Percentiles rank a stretch among this genome's conserved stretches.
Conservation (phyloP, 2,329 filamentous ascomycete species). For the Xylaria sp. region DNA sequence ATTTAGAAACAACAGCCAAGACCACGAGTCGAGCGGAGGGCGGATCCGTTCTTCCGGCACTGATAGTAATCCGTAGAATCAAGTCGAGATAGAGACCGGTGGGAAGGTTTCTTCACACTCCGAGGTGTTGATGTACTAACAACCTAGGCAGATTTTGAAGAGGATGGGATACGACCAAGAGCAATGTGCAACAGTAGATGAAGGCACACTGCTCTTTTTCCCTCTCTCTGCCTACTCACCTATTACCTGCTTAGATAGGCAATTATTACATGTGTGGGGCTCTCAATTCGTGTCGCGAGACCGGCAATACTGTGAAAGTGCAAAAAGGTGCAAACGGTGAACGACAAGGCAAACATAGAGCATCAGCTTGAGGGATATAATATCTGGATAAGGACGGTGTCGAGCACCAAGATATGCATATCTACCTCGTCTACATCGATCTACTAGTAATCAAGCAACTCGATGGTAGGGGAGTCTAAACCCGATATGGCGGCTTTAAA, state of each 20-base stretch:
- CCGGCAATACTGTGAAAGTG: slow-evolving; percentile 8
- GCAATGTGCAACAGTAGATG: not conserved
- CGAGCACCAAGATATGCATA: not conserved
- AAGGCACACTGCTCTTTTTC: not conserved
- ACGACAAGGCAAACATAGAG: slow-evolving; percentile 6
- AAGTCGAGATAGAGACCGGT: not conserved
- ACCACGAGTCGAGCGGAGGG: not conserved
- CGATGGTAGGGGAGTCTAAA: slow-evolving; percentile 7
- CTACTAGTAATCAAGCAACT: not conserved
- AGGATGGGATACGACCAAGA: not conserved
- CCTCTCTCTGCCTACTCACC: not conserved
- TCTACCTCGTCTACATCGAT: not conserved
- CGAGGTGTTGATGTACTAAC: not conserved
- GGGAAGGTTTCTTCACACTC: not conserved
- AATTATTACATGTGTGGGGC: slow-evolving; percentile 19
- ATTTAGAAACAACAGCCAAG: slow-evolving; percentile 5
- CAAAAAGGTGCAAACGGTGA: slow-evolving; percentile 20
- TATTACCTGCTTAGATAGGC: not conserved
- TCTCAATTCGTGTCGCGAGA: not conserved
- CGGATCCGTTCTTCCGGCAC: not conserved
- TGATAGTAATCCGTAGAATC: not conserved
- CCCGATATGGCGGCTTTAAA: slow-evolving; percentile 3
- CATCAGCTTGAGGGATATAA: slow-evolving; percentile 8
- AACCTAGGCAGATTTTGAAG: slow-evolving; percentile 14
- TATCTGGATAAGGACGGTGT: not conserved